Percentiles rank a stretch among this genome's conserved stretches.
These are phyloP conservation scores for Tylopilus sp. DNA, from an alignment of 768 basidiomycete genomes.

Conservation along the genomic window DNA sequence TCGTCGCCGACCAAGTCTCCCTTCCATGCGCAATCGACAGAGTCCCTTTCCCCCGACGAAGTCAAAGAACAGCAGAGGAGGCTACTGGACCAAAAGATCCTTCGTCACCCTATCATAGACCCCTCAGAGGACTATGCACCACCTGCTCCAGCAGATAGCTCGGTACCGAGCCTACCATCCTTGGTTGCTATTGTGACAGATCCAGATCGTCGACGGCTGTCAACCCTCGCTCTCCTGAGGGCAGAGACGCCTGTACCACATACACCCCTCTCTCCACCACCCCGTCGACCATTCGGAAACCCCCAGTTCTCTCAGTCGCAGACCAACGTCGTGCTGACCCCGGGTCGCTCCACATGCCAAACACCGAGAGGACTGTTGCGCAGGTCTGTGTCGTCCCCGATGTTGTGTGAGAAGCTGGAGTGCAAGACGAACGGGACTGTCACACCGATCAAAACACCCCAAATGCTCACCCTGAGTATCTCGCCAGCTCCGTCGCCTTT, in stretches of 20 bases:
- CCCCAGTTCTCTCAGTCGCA: slow-evolving; percentile 57
- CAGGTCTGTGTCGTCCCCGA: slow-evolving; percentile 52
- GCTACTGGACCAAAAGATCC: slow-evolving; percentile 42
- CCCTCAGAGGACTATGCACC: slow-evolving; percentile 31
- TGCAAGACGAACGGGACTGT: slow-evolving; percentile 27
- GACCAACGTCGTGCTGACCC: slow-evolving; percentile 39
- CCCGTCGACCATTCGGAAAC: slow-evolving; percentile 42
- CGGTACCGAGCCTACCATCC: slow-evolving; percentile 6
- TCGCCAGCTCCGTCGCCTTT: slow-evolving; percentile 28
- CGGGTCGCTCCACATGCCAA: slow-evolving; percentile 3
- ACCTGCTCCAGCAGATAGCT: slow-evolving; percentile 13
- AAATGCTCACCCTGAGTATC: slow-evolving; percentile 34
- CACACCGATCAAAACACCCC: slow-evolving; percentile 41
- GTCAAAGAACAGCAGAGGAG: slow-evolving; percentile 23
- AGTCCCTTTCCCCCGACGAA: slow-evolving; percentile 19
- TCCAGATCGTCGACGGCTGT: slow-evolving; percentile 34
- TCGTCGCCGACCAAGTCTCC: slow-evolving; percentile 38
- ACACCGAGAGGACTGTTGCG: slow-evolving; percentile 34
- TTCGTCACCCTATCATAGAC: slow-evolving; percentile 38
- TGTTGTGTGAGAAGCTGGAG: slow-evolving; percentile 44
- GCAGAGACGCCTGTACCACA: slow-evolving; percentile 65
- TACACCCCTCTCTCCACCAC: slow-evolving; percentile 65
- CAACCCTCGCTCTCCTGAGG: slow-evolving; percentile 49
- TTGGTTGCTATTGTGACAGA: slow-evolving; percentile 16
- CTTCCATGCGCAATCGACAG: slow-evolving; percentile 19